These are phyloP conservation scores for Ulota crispa DNA, from an alignment of 225 moss, liverwort and hornwort species.

Conservation along the genomic window DNA sequence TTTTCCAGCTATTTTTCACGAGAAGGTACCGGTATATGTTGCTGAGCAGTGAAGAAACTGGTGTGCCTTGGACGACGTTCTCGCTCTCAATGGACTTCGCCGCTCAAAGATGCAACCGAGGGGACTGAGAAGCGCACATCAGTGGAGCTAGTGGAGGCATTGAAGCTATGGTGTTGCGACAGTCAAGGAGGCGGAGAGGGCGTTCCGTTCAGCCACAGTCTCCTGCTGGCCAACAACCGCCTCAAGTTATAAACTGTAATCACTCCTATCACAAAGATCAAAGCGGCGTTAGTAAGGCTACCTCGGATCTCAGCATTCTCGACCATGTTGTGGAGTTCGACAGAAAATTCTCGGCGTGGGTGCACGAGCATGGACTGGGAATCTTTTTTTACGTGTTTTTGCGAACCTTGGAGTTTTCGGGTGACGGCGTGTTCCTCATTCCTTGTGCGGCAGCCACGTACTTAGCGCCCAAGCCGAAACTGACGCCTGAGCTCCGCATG, in stretches of 20 bases:
- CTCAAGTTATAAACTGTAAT: conserved; percentile 24
- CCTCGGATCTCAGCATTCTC: conserved; percentile 18
- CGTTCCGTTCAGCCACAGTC: neutral
- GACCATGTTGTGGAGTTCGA: conserved; percentile 57
- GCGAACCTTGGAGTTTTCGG: conserved; percentile 63
- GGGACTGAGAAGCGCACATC: neutral
- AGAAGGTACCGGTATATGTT: neutral
- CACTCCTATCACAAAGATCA: conserved; percentile 11
- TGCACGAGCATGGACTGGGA: conserved; percentile 55
- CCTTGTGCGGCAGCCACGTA: conserved; percentile 68
- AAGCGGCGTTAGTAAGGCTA: neutral
- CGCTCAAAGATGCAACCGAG: neutral
- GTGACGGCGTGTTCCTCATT: conserved; percentile 68
- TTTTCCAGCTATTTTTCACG: neutral
- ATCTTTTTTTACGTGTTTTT: conserved; percentile 58
- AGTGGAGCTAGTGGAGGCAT: neutral
- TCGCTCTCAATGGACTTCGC: neutral
- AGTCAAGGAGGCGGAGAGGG: conserved; percentile 19
- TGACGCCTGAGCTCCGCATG: conserved; percentile 52
- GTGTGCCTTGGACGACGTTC: neutral
- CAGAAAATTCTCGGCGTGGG: conserved; percentile 58
- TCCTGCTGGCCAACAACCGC: neutral
- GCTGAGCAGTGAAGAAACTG: neutral
- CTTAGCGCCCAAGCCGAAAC: conserved; percentile 51
- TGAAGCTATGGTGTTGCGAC: conserved; percentile 27